Evolutionary conservation across 495 filamentous ascomycete species (phyloP).

Genomic region (Aspergillus homomorphus): DNA sequence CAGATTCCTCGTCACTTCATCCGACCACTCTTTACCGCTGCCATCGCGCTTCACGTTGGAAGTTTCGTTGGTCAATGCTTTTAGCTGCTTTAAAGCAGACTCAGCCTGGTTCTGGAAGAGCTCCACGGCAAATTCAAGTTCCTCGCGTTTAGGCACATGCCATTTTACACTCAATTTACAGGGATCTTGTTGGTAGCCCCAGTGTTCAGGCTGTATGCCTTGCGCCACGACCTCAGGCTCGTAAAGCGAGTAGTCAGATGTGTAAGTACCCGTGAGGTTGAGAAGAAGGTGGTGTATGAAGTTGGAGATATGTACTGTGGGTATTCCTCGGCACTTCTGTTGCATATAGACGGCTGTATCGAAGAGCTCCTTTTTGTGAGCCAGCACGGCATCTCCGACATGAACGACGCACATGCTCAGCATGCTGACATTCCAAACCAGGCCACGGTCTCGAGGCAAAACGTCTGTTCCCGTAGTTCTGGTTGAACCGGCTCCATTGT

Average conservation of each 20-base stretch:
- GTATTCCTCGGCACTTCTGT: slow-evolving; percentile 85
- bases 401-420: slow-evolving; percentile 98
- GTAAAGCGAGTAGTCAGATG: slow-evolving; percentile 81
- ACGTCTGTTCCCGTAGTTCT: slow-evolving; percentile 91
- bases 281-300: slow-evolving; percentile 99
- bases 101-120: slow-evolving; percentile 77
- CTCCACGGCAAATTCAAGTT: slow-evolving; percentile 84
- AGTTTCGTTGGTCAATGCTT: slow-evolving; percentile 70
- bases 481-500: slow-evolving; percentile 94
- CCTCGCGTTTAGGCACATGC: slow-evolving; percentile 77
- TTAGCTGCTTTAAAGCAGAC: slow-evolving; percentile 64
- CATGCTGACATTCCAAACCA: slow-evolving; percentile 97
- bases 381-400: slow-evolving; percentile 82
- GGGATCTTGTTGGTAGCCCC: slow-evolving; percentile 71
- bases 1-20: slow-evolving; percentile 88
- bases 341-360: slow-evolving; percentile 96
- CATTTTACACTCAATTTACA: slow-evolving; percentile 78
- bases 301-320: slow-evolving; percentile 93
- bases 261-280: slow-evolving; percentile 90
- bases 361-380: slow-evolving; percentile 82
- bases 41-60: slow-evolving; percentile 89
- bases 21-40: slow-evolving; percentile 96
- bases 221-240: slow-evolving; percentile 59
- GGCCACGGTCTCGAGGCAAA: slow-evolving; percentile 82
- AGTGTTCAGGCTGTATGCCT: slow-evolving; percentile 65